These are phyloP conservation scores for Vitis hybrid DNA, from an alignment of 177 flowering plant genomes.

Conservation along the genomic window DNA sequence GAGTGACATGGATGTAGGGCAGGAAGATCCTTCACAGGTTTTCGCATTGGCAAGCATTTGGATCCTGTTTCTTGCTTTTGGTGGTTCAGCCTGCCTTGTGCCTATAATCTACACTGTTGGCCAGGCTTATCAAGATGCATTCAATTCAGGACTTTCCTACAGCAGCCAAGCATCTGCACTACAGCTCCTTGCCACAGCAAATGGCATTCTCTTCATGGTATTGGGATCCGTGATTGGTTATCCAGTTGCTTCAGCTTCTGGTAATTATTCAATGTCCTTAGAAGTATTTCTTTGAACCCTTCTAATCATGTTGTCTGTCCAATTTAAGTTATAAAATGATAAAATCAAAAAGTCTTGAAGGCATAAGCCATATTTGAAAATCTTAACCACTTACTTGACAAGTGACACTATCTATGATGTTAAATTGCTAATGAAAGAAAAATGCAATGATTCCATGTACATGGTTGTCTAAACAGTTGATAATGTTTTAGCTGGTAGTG, in stretches of 20 bases:
- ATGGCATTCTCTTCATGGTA: slow-evolving; percentile 56
- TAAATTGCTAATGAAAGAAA: too few relatives aligned
- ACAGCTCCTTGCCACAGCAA: slow-evolving; percentile 43
- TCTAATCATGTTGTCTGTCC: too few relatives aligned
- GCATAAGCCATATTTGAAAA: not conserved
- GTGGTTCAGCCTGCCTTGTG: slow-evolving; percentile 60
- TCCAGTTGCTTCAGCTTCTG: slow-evolving; percentile 84
- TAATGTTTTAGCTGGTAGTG: too few relatives aligned
- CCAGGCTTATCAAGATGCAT: slow-evolving; percentile 60
- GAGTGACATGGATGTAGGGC: slow-evolving; percentile 83
- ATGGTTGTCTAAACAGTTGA: too few relatives aligned
- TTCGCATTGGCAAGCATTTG: slow-evolving; percentile 81
- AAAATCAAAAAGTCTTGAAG: not conserved
- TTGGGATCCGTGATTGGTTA: slow-evolving; percentile 69
- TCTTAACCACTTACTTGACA: not conserved
- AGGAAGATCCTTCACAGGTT: slow-evolving; percentile 94
- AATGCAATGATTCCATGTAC: too few relatives aligned
- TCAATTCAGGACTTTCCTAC: slow-evolving; percentile 37
- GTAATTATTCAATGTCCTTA: slow-evolving; percentile 31
- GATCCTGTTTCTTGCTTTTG: slow-evolving; percentile 71
- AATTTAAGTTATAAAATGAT: not conserved
- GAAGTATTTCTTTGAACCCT: too few relatives aligned
- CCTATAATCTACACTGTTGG: slow-evolving; percentile 57
- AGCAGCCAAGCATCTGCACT: slow-evolving; percentile 33
- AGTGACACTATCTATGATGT: too few relatives aligned